A percentile compares a stretch with the other conserved stretches of the same genome.
phyloP scores from a whole-genome alignment of 2,329 filamentous ascomycete genomes.

The Arthroderma sp. region DNA sequence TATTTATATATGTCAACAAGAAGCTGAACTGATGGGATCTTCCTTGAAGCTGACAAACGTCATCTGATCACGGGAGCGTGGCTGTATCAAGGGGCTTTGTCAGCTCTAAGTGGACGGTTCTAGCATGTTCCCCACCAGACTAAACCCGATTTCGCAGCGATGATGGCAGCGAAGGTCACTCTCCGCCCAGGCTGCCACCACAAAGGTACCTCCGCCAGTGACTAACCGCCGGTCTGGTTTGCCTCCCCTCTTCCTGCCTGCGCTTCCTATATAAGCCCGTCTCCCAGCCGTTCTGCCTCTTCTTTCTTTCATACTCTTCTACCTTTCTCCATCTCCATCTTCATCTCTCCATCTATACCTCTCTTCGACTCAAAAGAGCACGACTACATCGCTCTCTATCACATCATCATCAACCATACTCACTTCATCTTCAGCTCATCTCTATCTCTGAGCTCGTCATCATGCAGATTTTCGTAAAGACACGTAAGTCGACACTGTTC shows the following conservation, averaged over 20 bases:
- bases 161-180: too few relatives aligned
- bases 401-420: constrained; percentile 3
- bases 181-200: too few relatives aligned
- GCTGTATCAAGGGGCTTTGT: too few relatives aligned
- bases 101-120: too few relatives aligned
- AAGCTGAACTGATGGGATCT: too few relatives aligned
- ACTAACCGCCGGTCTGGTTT: constrained; percentile 13
- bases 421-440: constrained; percentile 2
- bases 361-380: not conserved
- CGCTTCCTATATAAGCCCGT: constrained; percentile 12
- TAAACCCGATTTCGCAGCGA: too few relatives aligned
- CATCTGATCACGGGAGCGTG: too few relatives aligned
- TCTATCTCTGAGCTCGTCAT: constrained; percentile 25
- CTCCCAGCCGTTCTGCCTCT: constrained; percentile 15
- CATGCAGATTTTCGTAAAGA: constrained; percentile 99
- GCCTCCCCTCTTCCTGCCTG: constrained; percentile 8
- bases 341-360: constrained; percentile 7
- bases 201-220: too few relatives aligned
- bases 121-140: too few relatives aligned
- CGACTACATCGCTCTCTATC: constrained; percentile 8
- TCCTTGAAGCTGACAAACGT: too few relatives aligned
- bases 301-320: constrained; percentile 10
- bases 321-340: constrained; percentile 9
- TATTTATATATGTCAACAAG: too few relatives aligned
- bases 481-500: constrained; percentile 49